Base-by-base conservation (phyloP, 768 basidiomycete genomes). In the Leccinum obscurum region DNA sequence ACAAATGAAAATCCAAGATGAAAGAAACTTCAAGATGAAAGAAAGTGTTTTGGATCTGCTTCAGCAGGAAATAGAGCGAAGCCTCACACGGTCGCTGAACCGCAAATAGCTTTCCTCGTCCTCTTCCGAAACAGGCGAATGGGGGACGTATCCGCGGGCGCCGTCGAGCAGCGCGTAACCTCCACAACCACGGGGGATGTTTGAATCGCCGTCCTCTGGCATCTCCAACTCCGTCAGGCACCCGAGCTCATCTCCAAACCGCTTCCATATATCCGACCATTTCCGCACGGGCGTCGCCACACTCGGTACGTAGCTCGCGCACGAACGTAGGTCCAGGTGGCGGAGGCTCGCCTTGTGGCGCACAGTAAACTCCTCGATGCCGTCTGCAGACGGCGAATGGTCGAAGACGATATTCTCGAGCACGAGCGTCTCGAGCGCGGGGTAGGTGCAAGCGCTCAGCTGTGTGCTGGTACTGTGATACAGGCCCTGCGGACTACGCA, bases 371-470 rank as follows among this genome's bases (percentile, higher is more conserved):
- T 72, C 72, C 13, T 73, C 72, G 2, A 75, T 58, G 11, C 70
- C 72, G 35, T 68, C 64, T 1, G 28, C 20, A 32, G 64, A 64
- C 13, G 62, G 56, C 1, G 59, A 61, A 17, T 57, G 64, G 55
- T 73, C 73, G 20, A 75, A 71, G 30, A 73, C 51, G 4, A 71
- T 70, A 13, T 70, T 73, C 52, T 75, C 72, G 3, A 73, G 64
- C 2, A 72, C 61, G 22, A 73, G 66, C 0, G 66, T 61, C 54
- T 70, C 60, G 34, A 73, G 73, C 0, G 70, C 55, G 1, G 72
- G 72, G 46, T 73, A 73, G 14, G 60, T 17, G 53, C 44, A 62
- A 17, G 65, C 62, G 14, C 46, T 55, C 24, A 73, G 66, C 15
- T 66, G 66, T 0, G 65, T 61, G 30, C 57, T 62, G 57, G 57